These are phyloP conservation scores for Ceratorhiza oryzae-sativae DNA, from an alignment of 1,284 basidiomycete species.

Conservation along the genomic window DNA sequence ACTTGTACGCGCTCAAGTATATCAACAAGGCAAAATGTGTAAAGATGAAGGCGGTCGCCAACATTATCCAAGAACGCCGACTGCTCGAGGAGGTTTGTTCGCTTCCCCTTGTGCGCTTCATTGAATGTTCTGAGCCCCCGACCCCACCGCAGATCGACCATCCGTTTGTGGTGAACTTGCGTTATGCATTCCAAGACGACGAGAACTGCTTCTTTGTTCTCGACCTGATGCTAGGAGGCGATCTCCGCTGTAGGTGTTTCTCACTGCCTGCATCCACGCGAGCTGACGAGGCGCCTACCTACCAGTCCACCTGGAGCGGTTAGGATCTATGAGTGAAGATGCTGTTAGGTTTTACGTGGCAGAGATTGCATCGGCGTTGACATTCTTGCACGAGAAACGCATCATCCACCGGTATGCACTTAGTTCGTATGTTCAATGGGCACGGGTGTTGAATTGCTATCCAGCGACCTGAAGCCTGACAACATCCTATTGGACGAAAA, in stretches of 20 bases:
- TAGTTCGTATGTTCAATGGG: neutral
- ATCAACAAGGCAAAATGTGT: slow-evolving; percentile 99
- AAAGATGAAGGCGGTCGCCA: slow-evolving; percentile 96
- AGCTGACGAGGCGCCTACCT: slow-evolving; percentile 29
- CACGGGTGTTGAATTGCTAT: neutral
- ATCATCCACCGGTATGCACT: slow-evolving; percentile 90
- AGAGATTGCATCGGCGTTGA: slow-evolving; percentile 84
- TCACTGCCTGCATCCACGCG: slow-evolving; percentile 5
- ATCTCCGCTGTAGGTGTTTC: slow-evolving; percentile 79
- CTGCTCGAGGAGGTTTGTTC: slow-evolving; percentile 84
- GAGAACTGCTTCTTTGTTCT: slow-evolving; percentile 98
- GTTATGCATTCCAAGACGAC: slow-evolving; percentile 98
- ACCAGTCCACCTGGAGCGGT: slow-evolving; percentile 83
- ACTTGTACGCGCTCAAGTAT: slow-evolving; percentile 97
- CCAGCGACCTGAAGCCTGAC: slow-evolving; percentile 93
- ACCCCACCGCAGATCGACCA: slow-evolving; percentile 79
- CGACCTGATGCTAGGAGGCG: slow-evolving; percentile 95
- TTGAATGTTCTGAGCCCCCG: slow-evolving; percentile 13
- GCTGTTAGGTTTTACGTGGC: slow-evolving; percentile 89
- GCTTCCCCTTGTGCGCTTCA: neutral
- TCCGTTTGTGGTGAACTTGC: slow-evolving; percentile 91
- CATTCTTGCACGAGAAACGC: slow-evolving; percentile 88
- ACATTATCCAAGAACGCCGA: slow-evolving; percentile 94
- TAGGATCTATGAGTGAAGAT: slow-evolving; percentile 77
- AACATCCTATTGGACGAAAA: slow-evolving; percentile 92